phyloP scores from a whole-genome alignment of 257 asterid species.

The Capsicum pubescens region DNA sequence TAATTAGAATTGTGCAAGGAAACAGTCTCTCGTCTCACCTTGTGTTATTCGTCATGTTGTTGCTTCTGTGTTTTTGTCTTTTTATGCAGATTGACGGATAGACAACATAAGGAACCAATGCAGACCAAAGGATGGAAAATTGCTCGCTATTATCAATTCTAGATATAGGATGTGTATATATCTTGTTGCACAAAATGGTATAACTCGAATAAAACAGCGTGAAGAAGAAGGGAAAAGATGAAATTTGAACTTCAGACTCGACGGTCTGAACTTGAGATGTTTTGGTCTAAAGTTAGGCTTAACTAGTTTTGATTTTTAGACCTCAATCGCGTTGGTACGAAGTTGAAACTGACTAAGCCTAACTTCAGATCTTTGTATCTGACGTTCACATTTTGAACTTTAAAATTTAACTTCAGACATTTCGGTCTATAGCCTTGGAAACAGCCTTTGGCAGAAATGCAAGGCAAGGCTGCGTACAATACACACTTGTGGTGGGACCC shows the following conservation, averaged over 20 bases:
- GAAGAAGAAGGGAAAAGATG: neutral
- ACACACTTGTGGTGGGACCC: no score
- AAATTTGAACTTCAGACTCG: conserved; percentile 5
- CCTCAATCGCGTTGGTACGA: neutral
- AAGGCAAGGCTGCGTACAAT: no score
- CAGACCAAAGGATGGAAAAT: conserved; percentile 74
- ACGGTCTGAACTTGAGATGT: neutral
- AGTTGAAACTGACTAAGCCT: neutral
- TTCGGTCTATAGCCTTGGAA: no score
- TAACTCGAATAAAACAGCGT: neutral
- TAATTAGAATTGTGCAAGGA: neutral
- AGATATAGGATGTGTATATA: conserved; percentile 66
- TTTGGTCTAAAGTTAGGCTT: neutral
- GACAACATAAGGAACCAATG: conserved; percentile 65
- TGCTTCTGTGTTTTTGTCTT: conserved; percentile 24
- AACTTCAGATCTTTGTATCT: neutral
- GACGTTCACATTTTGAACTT: no score
- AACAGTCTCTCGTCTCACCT: conserved; percentile 7
- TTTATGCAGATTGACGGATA: conserved; percentile 73
- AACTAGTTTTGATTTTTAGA: conserved; percentile 1
- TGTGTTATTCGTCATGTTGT: neutral
- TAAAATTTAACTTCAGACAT: no score
- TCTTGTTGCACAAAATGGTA: conserved; percentile 83
- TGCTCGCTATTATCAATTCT: conserved; percentile 85
- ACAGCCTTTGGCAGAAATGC: no score